phyloP scores from a whole-genome alignment of 768 basidiomycete species.

The Amanita pallidorosea region DNA sequence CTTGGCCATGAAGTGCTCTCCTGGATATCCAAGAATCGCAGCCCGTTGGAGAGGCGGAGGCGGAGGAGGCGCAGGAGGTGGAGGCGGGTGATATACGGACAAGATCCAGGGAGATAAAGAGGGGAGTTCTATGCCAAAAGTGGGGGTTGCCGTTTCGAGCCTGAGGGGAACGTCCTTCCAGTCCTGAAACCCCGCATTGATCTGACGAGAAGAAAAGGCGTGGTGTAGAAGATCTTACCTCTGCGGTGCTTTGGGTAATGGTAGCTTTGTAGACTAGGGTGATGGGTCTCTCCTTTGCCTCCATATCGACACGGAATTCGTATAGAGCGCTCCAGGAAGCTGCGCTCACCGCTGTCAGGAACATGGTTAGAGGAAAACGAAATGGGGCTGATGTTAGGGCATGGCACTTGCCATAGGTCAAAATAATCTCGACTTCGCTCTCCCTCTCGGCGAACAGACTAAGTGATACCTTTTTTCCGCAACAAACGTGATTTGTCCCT shows the following conservation, averaged over 20 bases:
- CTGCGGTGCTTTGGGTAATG: slow-evolving; percentile 26
- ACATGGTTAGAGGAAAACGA: slow-evolving; percentile 8
- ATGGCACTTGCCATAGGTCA: slow-evolving; percentile 28
- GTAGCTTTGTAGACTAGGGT: slow-evolving; percentile 28
- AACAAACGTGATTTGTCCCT: slow-evolving; percentile 14
- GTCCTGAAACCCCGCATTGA: too few species aligned
- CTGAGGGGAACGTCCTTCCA: too few species aligned
- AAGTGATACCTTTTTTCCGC: slow-evolving; percentile 18
- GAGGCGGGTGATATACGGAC: too few species aligned
- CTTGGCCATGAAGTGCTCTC: too few species aligned
- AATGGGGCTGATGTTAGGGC: not conserved
- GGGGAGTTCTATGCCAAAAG: slow-evolving; percentile 23
- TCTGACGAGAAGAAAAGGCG: not conserved
- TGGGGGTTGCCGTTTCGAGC: slow-evolving; percentile 28
- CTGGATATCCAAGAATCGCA: too few species aligned
- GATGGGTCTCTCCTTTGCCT: slow-evolving; percentile 20
- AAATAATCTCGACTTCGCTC: slow-evolving; percentile 25
- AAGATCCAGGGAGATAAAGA: slow-evolving; percentile 20
- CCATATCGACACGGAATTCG: slow-evolving; percentile 27
- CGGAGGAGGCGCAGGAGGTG: too few species aligned
- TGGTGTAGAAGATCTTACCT: slow-evolving; percentile 14
- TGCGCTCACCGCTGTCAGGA: slow-evolving; percentile 12
- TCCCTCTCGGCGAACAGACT: slow-evolving; percentile 25
- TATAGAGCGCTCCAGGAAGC: slow-evolving; percentile 25
- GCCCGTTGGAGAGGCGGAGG: too few species aligned